Evolutionary conservation across 2,329 filamentous ascomycete genomes (phyloP).

Genomic region (Aspergillus glaucus): DNA sequence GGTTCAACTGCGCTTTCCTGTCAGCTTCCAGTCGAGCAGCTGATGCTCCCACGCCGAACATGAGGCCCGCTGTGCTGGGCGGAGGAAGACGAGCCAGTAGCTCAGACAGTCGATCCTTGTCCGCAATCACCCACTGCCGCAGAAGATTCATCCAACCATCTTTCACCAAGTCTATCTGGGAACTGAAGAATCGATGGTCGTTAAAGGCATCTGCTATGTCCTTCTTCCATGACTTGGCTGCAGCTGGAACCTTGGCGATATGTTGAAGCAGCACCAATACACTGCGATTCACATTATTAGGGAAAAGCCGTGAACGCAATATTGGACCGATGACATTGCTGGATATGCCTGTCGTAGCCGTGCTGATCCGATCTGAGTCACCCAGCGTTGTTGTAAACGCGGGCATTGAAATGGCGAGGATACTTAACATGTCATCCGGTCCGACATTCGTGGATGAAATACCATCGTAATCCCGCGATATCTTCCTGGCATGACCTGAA

Average conservation of each 20-base stretch:
- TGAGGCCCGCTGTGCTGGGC: constrained; percentile 88
- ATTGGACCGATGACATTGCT: constrained; percentile 74
- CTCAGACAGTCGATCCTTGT: constrained; percentile 84
- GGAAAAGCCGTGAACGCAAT: constrained; percentile 78
- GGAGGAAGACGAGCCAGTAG: constrained; percentile 70
- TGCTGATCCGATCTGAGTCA: constrained; percentile 75
- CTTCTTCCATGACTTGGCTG: constrained; percentile 86
- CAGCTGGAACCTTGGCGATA: constrained; percentile 68
- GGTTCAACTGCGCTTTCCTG: constrained; percentile 81
- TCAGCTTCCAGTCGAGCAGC: constrained; percentile 93
- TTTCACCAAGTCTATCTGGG: constrained; percentile 58
- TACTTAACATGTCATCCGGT: constrained; percentile 70
- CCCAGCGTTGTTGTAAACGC: constrained; percentile 76
- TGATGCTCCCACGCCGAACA: constrained; percentile 95
- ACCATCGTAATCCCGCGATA: constrained; percentile 36
- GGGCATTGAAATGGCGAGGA: constrained; percentile 71
- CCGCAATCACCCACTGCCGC: constrained; percentile 73
- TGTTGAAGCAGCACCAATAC: constrained; percentile 69
- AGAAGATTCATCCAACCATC: constrained; percentile 76
- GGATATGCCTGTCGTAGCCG: constrained; percentile 73
- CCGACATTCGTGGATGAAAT: constrained; percentile 39
- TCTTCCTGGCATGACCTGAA: constrained; percentile 34
- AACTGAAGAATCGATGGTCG: constrained; percentile 77
- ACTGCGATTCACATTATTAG: constrained; percentile 69
- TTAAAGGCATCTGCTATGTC: constrained; percentile 90